A percentile compares a stretch with the other conserved stretches of the same genome.
Evolutionary conservation across 2,329 filamentous ascomycete species (phyloP).

Genomic region (Neoarthrinium moseri): DNA sequence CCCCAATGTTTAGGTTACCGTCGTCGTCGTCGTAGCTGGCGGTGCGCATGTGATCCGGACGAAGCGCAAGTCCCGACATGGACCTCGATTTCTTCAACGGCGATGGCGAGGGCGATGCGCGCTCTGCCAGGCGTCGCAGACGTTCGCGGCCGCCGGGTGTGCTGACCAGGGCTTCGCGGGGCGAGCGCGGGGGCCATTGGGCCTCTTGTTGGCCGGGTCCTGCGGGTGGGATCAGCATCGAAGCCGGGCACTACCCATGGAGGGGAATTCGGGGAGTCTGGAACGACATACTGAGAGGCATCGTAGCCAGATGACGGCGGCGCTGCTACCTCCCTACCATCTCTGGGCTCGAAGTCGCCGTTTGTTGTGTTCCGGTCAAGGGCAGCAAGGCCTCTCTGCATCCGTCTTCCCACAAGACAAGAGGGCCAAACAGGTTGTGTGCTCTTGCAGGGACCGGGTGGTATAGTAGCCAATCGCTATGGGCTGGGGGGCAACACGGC

Average conservation of each 20-base stretch:
- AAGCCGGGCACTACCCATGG: too few species aligned
- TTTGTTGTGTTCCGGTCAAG: too few species aligned
- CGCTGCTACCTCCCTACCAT: background rate
- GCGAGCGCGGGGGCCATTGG: slow-evolving; percentile 67
- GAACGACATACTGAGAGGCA: slow-evolving; percentile 10
- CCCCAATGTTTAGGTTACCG: too few species aligned
- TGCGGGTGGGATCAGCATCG: slow-evolving; percentile 12
- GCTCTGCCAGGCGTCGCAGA: slow-evolving; percentile 66
- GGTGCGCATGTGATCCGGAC: slow-evolving; percentile 14
- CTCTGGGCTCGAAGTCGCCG: too few species aligned
- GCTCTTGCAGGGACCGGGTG: slow-evolving; percentile 12
- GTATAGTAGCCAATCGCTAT: slow-evolving; percentile 27
- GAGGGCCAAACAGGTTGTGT: too few species aligned
- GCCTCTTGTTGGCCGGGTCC: slow-evolving; percentile 37
- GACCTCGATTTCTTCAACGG: slow-evolving; percentile 53
- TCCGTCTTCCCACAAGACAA: background rate
- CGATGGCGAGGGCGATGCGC: slow-evolving; percentile 67
- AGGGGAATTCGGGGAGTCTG: background rate
- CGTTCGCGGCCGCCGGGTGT: slow-evolving; percentile 79
- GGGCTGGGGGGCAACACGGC: too few species aligned
- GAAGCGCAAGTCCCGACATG: slow-evolving; percentile 21
- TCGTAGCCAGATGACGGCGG: background rate
- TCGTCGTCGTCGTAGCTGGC: slow-evolving; percentile 32
- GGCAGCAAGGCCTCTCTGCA: too few species aligned
- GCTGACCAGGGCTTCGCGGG: slow-evolving; percentile 61